A percentile compares a stretch with the other conserved stretches of the same genome.
Evolutionary conservation across 805 yeast genomes (phyloP).

Genomic region (Saccharomycopsis guyanensis): DNA sequence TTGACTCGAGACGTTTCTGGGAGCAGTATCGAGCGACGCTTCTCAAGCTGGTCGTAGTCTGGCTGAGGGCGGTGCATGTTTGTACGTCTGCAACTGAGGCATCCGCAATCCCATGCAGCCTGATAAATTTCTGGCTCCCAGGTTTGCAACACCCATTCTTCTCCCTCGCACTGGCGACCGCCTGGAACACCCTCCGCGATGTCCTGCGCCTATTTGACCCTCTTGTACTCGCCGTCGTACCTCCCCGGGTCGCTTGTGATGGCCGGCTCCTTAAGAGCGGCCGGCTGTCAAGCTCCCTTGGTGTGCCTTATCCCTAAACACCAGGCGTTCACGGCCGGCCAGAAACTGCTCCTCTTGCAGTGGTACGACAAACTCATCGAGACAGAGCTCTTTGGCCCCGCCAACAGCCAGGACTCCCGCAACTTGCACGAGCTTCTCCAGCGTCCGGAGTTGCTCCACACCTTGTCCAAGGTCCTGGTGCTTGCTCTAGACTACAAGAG

Average conservation of each 20-base stretch:
- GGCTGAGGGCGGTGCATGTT: too few relatives aligned
- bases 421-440: slow-evolving; percentile 26
- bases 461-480: slow-evolving; percentile 42
- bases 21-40: too few relatives aligned
- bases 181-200: too few relatives aligned
- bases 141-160: too few relatives aligned
- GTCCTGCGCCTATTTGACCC: slow-evolving; percentile 38
- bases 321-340: neutral
- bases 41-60: too few relatives aligned
- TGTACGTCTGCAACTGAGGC: too few relatives aligned
- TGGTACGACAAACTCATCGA: slow-evolving; percentile 13
- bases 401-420: slow-evolving; percentile 6
- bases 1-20: too few relatives aligned
- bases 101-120: too few relatives aligned
- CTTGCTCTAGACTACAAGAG: slow-evolving; percentile 35
- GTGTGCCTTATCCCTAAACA: slow-evolving; percentile 10
- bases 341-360: neutral
- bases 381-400: slow-evolving; percentile 8
- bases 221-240: slow-evolving; percentile 43
- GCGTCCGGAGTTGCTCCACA: slow-evolving; percentile 45
- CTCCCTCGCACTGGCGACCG: too few relatives aligned
- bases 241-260: slow-evolving; percentile 52
- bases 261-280: slow-evolving; percentile 30
- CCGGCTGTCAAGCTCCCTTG: neutral
- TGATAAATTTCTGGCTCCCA: too few relatives aligned